Percentiles rank a stretch among this genome's conserved stretches.
phyloP scores from a whole-genome alignment of 768 basidiomycete genomes.

The Albatrellus ellisii region DNA sequence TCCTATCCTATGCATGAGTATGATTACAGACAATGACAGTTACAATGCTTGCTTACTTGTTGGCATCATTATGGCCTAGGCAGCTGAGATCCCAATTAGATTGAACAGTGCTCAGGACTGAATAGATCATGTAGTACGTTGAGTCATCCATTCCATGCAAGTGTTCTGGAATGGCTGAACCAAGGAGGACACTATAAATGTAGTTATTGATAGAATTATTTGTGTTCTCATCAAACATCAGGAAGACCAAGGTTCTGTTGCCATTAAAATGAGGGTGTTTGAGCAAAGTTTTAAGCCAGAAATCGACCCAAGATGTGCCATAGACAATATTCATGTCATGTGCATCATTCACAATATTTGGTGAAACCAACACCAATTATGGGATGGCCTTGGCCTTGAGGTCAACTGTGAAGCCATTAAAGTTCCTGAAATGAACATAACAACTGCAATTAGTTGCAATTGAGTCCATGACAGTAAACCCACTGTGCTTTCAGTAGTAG shows the following conservation, averaged over 20 bases:
- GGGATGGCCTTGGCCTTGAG: conserved; percentile 34
- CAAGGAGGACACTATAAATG: conserved; percentile 31
- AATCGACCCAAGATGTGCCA: conserved; percentile 30
- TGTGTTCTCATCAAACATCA: conserved; percentile 53
- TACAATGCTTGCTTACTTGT: conserved; percentile 21
- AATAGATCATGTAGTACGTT: conserved; percentile 52
- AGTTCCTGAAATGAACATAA: conserved; percentile 35
- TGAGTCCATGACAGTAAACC: conserved; percentile 37
- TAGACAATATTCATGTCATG: conserved; percentile 47
- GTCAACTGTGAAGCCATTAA: conserved; percentile 49
- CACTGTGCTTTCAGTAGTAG: conserved; percentile 47
- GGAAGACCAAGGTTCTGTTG: conserved; percentile 37
- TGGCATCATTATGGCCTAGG: conserved; percentile 45
- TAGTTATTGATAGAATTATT: conserved; percentile 29
- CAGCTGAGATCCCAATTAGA: conserved; percentile 50
- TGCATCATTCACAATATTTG: conserved; percentile 44
- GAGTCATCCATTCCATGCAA: conserved; percentile 33
- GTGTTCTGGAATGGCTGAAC: conserved; percentile 29
- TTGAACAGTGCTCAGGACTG: conserved; percentile 38
- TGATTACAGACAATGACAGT: not conserved
- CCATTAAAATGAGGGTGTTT: conserved; percentile 38
- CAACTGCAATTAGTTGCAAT: conserved; percentile 30
- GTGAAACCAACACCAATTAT: conserved; percentile 52
- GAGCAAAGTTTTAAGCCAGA: conserved; percentile 40
- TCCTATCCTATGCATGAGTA: conserved; percentile 6